A percentile compares a stretch with the other conserved stretches of the same genome.
Evolutionary conservation across 1,284 basidiomycete species (phyloP).

Genomic region (Ceratobasidium sp.): DNA sequence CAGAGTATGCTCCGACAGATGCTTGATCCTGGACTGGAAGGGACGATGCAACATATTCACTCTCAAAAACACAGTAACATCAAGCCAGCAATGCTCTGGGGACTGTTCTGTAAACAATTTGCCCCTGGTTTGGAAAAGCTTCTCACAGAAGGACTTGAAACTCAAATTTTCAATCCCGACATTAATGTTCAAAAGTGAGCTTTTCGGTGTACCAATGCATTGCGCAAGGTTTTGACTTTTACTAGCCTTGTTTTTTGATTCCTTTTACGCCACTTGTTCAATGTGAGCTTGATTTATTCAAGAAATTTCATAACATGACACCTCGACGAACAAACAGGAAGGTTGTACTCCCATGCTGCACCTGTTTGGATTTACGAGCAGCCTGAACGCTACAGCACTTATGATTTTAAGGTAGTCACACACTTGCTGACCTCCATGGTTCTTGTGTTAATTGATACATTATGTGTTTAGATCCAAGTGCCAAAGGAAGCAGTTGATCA

Average conservation of each 20-base stretch:
- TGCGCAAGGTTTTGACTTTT: not conserved
- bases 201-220: not conserved
- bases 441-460: not conserved
- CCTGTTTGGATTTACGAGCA: not conserved
- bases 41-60: constrained; percentile 59
- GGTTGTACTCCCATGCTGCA: constrained; percentile 1
- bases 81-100: constrained; percentile 59
- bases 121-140: constrained; percentile 55
- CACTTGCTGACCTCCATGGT: not conserved
- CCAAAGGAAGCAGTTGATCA: not conserved
- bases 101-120: constrained; percentile 52
- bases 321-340: not conserved
- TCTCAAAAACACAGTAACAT: constrained; percentile 57
- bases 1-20: constrained; percentile 57
- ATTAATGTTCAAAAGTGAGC: constrained; percentile 56
- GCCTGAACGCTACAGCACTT: not conserved
- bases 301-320: not conserved
- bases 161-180: constrained; percentile 56
- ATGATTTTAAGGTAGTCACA: not conserved
- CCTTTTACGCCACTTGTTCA: constrained; percentile 11
- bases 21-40: constrained; percentile 56
- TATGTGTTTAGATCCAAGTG: not conserved
- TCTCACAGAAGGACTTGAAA: constrained; percentile 54
- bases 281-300: not conserved
- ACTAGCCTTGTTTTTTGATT: constrained; percentile 10